These are phyloP conservation scores for Kluyveromyces aestuarii DNA, from an alignment of 805 yeast species.

Conservation along the genomic window DNA sequence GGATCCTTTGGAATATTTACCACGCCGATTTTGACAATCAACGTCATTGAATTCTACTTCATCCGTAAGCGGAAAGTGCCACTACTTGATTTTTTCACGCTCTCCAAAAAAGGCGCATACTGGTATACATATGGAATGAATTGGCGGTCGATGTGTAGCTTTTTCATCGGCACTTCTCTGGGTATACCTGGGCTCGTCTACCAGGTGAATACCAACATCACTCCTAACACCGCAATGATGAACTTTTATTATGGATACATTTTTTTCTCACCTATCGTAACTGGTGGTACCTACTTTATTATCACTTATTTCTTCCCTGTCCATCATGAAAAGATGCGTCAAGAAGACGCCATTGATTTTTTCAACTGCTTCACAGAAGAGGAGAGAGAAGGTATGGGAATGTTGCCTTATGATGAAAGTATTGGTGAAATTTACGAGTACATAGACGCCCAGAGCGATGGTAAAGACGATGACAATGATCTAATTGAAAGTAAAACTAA, in stretches of 20 bases:
- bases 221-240: constrained; percentile 5
- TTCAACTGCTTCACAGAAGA: constrained; percentile 15
- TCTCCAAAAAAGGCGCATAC: constrained; percentile 6
- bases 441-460: constrained; percentile 4
- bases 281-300: constrained; percentile 4
- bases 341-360: constrained; percentile 13
- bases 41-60: constrained; percentile 28
- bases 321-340: constrained; percentile 9
- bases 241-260: constrained; percentile 6
- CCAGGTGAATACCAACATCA: constrained; percentile 3
- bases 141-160: constrained; percentile 4
- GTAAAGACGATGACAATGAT: constrained; percentile 10
- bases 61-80: constrained; percentile 24
- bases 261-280: not conserved
- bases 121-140: constrained; percentile 8
- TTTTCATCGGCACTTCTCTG: constrained; percentile 3
- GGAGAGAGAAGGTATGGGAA: constrained; percentile 11
- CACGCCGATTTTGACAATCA: constrained; percentile 28
- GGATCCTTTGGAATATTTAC: constrained; percentile 28
- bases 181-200: constrained; percentile 8
- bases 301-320: constrained; percentile 11
- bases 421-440: constrained; percentile 5
- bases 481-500: no score
- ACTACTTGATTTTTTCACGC: constrained; percentile 26
- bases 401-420: constrained; percentile 9